Base-by-base conservation (phyloP, 352 stramenopile species). In the Pythium utonaiense region DNA sequence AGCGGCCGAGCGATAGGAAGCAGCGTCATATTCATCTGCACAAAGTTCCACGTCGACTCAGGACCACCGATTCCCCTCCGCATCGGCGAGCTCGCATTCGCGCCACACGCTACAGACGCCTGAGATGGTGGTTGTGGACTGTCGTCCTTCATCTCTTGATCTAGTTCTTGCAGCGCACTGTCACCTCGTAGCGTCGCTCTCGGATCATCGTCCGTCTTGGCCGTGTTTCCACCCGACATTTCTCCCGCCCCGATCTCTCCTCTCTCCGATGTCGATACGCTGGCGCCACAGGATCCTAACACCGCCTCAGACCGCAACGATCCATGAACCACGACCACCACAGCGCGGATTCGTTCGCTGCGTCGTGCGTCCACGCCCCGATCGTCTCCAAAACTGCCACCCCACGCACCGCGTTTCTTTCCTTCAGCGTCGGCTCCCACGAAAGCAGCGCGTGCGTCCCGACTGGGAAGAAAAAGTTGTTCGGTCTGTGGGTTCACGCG, bases 1-100 rank as follows among this genome's bases (percentile, higher is more conserved):
- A 86, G 59, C 28, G 83, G 83, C 1, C 79, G 76, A 36, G 83
- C 83, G 56, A 93, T 93, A 3, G 83, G 83, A 33, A 93, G 60
- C 41, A 93, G 68, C 48, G 74, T 80, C 83, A 91, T 93, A 63
- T 93, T 93, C 83, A 93, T 93, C 69, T 91, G 80, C 34, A 93
- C 83, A 53, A 93, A 93, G 62, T 58, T 93, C 83, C 83, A 93
- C 14, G 80, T 84, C 14, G 74, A 51, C 19, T 59, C 61, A 22
- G 40, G 28, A 10, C n/a, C 64, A 14, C 45, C 53, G 13, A 17
- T 67, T 16, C 24, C 51, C 36, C 22, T 49, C 24, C 34, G 22
- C 24, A 14, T 45, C 16, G 16, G 25, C 2, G 24, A 3, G 28
- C 27, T 47, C 19, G 0, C 40, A 6, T n/a, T n/a, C 17, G 24